Evolutionary conservation across 2,329 filamentous ascomycete genomes (phyloP), one percentile per base, ranked within the genome.

Genomic region (Aspergillus brunneoviolaceus): DNA sequence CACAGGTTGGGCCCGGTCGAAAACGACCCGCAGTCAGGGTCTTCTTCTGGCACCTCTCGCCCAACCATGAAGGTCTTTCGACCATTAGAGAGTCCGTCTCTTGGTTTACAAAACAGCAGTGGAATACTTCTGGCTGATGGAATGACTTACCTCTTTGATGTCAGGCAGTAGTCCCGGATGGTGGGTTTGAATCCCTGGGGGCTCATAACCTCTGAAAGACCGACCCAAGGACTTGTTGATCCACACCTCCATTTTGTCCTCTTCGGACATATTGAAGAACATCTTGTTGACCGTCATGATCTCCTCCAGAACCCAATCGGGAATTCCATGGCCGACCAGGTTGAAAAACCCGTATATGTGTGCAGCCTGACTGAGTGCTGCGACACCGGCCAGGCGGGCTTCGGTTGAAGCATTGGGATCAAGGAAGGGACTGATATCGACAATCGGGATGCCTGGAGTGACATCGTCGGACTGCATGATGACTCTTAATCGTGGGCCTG

Each of bases 311-410:
- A 39, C 25, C 25, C 50, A 39, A 4, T 27, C 19, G 27, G 68
- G 60, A 23, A 75, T 61, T 5, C 73, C 73, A 54, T 74, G 72
- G 5, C 70, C 71, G 35, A 67, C 64, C 2, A 72, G 65, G 52
- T 73, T 69, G 60, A 75, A 74, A 64, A 75, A 75, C 23, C 72
- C 73, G 49, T 49, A 60, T 3, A 49, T 57, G 12, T 39, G 31
- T 12, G 54, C 60, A 25, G 60, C 60, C 21, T 62, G 16, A 33
- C 48, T 16, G 27, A 45, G 35, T 6, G 51, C 29, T 5, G 35
- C 29, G 31, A 45, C 51, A 4, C 35, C 51, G n/a, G 35, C 9
- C 29, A 23, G 51, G 27, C 29, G 35, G 27, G n/a, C 27, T 7
- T 6, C 51, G 12, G 27, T 16, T 16, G 49, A 25, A 10, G 49